Evolutionary conservation across 1,139 yeast genomes (phyloP), one percentile per base, ranked within the genome.

Genomic region (Scheffersomyces cryptocercus): DNA sequence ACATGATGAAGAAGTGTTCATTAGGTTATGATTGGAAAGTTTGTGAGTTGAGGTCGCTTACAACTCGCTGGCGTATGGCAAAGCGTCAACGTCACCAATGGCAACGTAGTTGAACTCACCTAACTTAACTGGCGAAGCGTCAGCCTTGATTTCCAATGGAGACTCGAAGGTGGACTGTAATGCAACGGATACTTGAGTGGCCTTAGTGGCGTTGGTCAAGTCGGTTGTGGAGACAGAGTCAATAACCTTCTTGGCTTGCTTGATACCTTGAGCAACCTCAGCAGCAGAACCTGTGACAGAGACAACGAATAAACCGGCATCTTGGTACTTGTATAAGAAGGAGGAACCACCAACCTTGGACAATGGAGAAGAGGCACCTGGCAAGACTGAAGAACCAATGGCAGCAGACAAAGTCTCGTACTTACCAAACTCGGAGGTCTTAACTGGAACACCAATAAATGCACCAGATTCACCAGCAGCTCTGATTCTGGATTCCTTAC

Each of bases 51-150:
- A 14, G 13, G 16, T 15, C 28, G 31, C 35, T 65, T 82, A 88
- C 70, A 93, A 85, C 75, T 93, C 97, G 68, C 86, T 90, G 62
- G 87, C 85, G 71, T 77, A 88, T 62, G 99, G 98, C 70, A 93
- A 82, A 56, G 81, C 83, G 65, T 85, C 85, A 52, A 87, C 83
- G 68, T 90, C 85, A 73, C 99, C 99, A 54, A 89, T 85, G 53
- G 95, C 97, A 54, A 86, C 95, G 62, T 86, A 85, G 75, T 86
- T 90, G 75, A 85, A 84, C 59, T 82, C 82, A 53, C 80, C 79
- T 55, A 83, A 64, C 58, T 83, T 76, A 59, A 78, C 73, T 40
- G 78, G 67, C 44, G 63, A 57, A 37, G 65, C 61, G 35, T 64
- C 62, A 50, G 75, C 68, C 64, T 79, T 73, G 59, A 83, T 73